Evolutionary conservation across 768 basidiomycete species (phyloP).

Genomic region (Termitomyces sp.): DNA sequence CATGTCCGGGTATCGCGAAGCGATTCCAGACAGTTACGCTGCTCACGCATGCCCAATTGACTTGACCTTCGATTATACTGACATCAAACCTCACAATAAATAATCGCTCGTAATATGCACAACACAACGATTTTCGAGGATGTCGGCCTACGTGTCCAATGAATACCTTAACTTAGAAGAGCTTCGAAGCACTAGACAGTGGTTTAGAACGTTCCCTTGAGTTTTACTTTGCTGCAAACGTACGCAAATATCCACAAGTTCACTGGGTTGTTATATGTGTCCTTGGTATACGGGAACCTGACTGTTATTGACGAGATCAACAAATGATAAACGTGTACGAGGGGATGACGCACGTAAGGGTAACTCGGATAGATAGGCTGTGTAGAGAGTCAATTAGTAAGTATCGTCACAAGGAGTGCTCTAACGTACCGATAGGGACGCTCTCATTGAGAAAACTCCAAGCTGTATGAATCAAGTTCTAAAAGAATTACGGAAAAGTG

Average conservation of each 20-base stretch:
- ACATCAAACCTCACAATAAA: neutral
- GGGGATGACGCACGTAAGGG: conserved; percentile 23
- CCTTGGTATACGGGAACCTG: conserved; percentile 55
- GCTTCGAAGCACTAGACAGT: conserved; percentile 2
- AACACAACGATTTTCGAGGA: too few relatives aligned
- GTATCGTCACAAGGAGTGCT: neutral
- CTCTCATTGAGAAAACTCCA: conserved; percentile 39
- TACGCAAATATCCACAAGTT: conserved; percentile 56
- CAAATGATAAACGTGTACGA: neutral
- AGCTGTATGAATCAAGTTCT: conserved; percentile 19
- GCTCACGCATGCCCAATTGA: neutral
- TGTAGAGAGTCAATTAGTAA: neutral
- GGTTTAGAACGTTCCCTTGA: neutral
- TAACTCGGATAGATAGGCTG: conserved; percentile 40
- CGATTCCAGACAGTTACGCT: neutral
- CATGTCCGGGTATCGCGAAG: neutral
- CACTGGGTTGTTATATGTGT: conserved; percentile 62
- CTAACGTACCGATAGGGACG: conserved; percentile 30
- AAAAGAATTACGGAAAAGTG: neutral
- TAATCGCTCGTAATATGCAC: too few relatives aligned
- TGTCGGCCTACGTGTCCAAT: neutral
- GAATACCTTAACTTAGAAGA: conserved; percentile 1
- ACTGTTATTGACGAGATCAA: conserved; percentile 23
- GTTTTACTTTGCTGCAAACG: conserved; percentile 12
- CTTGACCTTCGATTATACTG: neutral